Base-by-base conservation (phyloP, 2,329 filamentous ascomycete species). In the Paracoccidioides brasiliensis region DNA sequence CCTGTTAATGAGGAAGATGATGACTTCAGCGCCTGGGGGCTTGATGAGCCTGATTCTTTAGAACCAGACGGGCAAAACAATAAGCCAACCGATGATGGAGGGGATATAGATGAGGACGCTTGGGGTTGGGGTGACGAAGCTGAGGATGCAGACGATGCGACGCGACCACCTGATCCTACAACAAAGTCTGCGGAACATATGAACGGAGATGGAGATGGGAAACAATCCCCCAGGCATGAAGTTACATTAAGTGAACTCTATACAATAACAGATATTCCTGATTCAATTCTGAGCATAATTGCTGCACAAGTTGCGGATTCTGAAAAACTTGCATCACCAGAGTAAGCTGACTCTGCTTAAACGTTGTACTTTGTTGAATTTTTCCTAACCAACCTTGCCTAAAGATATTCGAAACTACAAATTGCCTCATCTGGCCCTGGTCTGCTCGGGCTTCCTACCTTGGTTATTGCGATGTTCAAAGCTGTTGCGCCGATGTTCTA, bases 61-160 rank as follows among this genome's bases (percentile, higher is more conserved):
- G 32, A 35, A 14, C 5, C 14, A 15, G 32, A 50, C 52, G 45
- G 55, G 48, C 46, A 56, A 54, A 35, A 50, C 10, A 49, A 46
- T 14, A 49, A 46, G 12, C 28, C 48, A 8, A 4, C 38, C 40
- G 35, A 38, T 3, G 56, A 30, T 33, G 54, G 40, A 50, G 69
- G 70, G 4, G 71, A 72, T 55, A 71, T 71, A 53, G 66, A 62
- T 6, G 74, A 74, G 12, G 87, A 88, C 58, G 87, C 88, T 32
- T 94, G 89, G 86, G 89, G 86, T 3, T 95, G 90, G 88, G 86
- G 82, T 28, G 89, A 90, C 41, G 86, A 86, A 5, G 70, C 74
- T 32, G 71, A 74, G 15, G 64, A 14, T 10, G 30, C 38, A 5
- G 50, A 7, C 28, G 37, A 22, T 15, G 4, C 14, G 7, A 3